Evolutionary conservation across 805 yeast species (phyloP), one percentile per base, ranked within the genome.

Genomic region (Zygosaccharomyces lentus): DNA sequence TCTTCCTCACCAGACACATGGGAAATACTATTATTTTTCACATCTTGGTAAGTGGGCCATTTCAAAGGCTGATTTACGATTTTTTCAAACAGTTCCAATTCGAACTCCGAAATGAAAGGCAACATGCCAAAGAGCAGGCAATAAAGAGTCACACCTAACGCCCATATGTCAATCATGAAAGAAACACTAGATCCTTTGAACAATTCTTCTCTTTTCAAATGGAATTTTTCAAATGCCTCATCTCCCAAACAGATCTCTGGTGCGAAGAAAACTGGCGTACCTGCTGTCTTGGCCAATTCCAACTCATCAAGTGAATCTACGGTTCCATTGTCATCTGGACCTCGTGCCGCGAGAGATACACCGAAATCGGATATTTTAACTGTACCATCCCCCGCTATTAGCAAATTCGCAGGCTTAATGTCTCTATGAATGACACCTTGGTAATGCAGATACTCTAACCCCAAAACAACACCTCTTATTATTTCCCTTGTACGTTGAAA

Each of bases 291-390:
- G 1, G 96, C 95, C 50, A 91, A 72, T 56, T 91, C 97, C 46
- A 81, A 70, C 51, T 89, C 96, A 53, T 77, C 73, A 21, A 57
- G 39, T 2, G 59, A 38, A 16, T 57, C 59, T 2, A 36, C 17
- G 24, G 45, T 48, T 13, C 48, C 45, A 4, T 47, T 53, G 9
- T 38, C 54, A 16, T 47, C 53, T 8, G 56, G 48, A 57, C 2
- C 73, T 62, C 47, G 40, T 10, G 53, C 50, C 1, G 91, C 88
- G 65, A 87, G 85, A 1, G 96, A 87, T 10, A 93, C 95, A 19
- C 99, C 98, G 68, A 91, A 93, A 69, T 91, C 99, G n/a, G 95
- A 82, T 34, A 91, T 93, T 66, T 93, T 93, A 21, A 90, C 96
- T 6, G 75, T 72, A 44, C 82, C 80, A 53, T 85, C 82, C 12